Conservation (phyloP, 208 protist genomes). For the Crithidia acanthocephali region DNA sequence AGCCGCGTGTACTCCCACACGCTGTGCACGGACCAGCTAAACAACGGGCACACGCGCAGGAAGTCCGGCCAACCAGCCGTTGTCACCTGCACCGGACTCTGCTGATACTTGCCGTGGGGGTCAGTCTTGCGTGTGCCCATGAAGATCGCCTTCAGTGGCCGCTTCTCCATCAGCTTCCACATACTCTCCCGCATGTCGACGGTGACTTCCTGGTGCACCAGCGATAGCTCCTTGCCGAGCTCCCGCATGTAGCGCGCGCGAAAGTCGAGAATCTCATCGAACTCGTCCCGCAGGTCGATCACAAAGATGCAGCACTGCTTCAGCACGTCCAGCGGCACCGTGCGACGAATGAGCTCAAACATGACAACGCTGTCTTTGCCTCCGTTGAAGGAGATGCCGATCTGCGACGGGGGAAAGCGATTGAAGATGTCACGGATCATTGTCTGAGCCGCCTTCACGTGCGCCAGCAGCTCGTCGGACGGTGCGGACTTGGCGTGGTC, state of each 20-base stretch:
- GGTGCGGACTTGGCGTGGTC: neutral
- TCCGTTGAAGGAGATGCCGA: constrained; percentile 91
- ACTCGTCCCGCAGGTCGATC: constrained; percentile 66
- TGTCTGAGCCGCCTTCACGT: constrained; percentile 15
- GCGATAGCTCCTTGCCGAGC: constrained; percentile 33
- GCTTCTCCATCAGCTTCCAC: constrained; percentile 46
- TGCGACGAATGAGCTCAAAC: constrained; percentile 68
- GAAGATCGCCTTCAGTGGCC: constrained; percentile 69
- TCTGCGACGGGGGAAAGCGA: constrained; percentile 43
- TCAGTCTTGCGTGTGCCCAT: constrained; percentile 89
- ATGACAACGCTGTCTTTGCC: constrained; percentile 92
- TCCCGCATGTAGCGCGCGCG: constrained; percentile 50
- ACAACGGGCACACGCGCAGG: constrained; percentile 82
- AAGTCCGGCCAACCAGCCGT: constrained; percentile 89
- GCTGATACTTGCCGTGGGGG: constrained; percentile 67
- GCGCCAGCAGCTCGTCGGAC: constrained; percentile 10
- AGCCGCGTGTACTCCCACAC: constrained; percentile 82
- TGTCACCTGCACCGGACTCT: constrained; percentile 55
- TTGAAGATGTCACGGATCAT: constrained; percentile 52
- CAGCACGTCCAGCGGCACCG: constrained; percentile 46
- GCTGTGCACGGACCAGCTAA: constrained; percentile 79
- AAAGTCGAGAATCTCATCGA: constrained; percentile 77
- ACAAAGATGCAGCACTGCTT: constrained; percentile 58
- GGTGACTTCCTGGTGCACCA: constrained; percentile 34
- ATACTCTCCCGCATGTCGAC: constrained; percentile 63